These are phyloP conservation scores for Chrysanthemum makinoi DNA, from an alignment of 129 eudicot species.

Conservation along the genomic window DNA sequence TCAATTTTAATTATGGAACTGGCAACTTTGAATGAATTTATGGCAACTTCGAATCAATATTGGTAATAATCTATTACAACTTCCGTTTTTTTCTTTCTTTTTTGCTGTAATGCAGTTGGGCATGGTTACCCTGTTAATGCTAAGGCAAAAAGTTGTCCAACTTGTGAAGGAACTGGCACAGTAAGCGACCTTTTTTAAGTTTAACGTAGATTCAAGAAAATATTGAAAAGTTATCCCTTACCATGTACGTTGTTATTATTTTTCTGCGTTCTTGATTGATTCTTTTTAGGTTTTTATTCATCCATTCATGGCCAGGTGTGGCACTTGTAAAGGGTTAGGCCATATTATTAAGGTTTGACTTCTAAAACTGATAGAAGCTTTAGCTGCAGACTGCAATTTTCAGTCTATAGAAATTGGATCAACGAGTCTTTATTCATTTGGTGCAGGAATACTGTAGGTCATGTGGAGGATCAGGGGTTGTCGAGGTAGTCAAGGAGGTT, in stretches of 20 bases:
- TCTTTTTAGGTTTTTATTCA: constrained; percentile 73
- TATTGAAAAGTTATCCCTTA: background rate
- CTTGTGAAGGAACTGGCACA: constrained; percentile 74
- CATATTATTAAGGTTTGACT: constrained; percentile 60
- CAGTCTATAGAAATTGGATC: background rate
- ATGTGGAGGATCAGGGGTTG: constrained; percentile 77
- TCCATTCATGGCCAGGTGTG: constrained; percentile 78
- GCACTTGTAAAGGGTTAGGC: constrained; percentile 77
- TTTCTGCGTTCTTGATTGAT: constrained; percentile 10
- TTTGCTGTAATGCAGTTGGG: constrained; percentile 55
- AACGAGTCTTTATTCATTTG: constrained; percentile 16
- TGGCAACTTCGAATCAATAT: background rate
- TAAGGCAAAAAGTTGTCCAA: constrained; percentile 59
- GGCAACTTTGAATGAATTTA: background rate
- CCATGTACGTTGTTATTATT: background rate
- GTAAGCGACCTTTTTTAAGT: constrained; percentile 41
- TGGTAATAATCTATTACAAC: background rate
- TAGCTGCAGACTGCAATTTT: background rate
- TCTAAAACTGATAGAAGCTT: constrained; percentile 19
- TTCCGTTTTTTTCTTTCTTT: background rate
- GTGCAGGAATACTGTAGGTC: constrained; percentile 66
- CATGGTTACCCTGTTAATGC: constrained; percentile 75
- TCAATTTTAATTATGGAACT: background rate
- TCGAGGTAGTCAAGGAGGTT: constrained; percentile 75
- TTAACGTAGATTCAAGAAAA: constrained; percentile 12